These are phyloP conservation scores for Backusella luteola DNA, from an alignment of 192 early-diverging fungal genomes.

Conservation along the genomic window DNA sequence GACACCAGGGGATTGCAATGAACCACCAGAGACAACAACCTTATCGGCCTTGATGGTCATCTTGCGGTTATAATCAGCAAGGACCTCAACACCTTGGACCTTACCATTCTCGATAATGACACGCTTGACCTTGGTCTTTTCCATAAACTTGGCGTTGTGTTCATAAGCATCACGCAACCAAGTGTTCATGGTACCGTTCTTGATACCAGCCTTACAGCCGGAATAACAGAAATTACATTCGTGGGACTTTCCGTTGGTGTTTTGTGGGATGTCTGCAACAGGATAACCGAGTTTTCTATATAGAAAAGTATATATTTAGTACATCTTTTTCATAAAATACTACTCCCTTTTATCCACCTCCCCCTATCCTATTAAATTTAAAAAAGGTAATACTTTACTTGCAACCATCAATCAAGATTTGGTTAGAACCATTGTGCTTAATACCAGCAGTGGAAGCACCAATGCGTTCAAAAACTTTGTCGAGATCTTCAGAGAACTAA, in stretches of 20 bases:
- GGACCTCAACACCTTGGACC: conserved; percentile 52
- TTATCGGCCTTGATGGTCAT: conserved; percentile 46
- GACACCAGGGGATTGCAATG: conserved; percentile 64
- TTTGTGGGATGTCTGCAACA: conserved; percentile 62
- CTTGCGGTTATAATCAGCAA: conserved; percentile 22
- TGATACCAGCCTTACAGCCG: conserved; percentile 68
- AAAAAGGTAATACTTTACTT: conserved; percentile 23
- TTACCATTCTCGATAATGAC: conserved; percentile 56
- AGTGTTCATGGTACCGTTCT: conserved; percentile 63
- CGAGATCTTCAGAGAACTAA: conserved; percentile 47
- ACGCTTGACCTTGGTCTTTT: conserved; percentile 53
- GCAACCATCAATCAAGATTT: conserved; percentile 64
- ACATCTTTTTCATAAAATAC: not conserved
- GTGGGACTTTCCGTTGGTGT: conserved; percentile 52
- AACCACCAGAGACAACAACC: conserved; percentile 63
- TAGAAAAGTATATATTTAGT: not conserved
- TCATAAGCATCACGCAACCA: conserved; percentile 69
- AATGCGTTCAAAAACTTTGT: conserved; percentile 52
- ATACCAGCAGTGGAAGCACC: conserved; percentile 53
- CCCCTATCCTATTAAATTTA: not conserved
- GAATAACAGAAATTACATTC: conserved; percentile 63
- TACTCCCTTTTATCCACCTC: not conserved
- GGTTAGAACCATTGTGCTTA: conserved; percentile 65
- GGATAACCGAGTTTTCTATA: conserved; percentile 57
- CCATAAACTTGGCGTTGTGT: conserved; percentile 59